These are phyloP conservation scores for Globisporangium cystogenes DNA, from an alignment of 352 stramenopile genomes.

Conservation along the genomic window DNA sequence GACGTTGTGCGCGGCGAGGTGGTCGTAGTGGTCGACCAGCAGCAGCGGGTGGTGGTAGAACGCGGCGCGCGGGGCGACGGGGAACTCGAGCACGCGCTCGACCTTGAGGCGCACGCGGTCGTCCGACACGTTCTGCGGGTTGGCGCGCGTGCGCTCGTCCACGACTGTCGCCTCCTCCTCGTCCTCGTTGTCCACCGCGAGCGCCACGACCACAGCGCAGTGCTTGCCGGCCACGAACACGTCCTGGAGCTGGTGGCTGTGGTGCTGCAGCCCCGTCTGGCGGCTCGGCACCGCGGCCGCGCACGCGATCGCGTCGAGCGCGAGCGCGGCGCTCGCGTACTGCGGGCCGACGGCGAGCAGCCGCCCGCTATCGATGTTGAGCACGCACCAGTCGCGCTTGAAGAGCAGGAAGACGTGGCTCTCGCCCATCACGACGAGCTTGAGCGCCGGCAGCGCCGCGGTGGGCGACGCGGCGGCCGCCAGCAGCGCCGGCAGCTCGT, in stretches of 20 bases:
- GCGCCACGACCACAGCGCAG: conserved; percentile 37
- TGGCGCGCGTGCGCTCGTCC: conserved; percentile 11
- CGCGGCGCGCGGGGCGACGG: conserved; percentile 27
- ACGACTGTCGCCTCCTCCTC: conserved; percentile 10
- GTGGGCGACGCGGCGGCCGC: conserved; percentile 7
- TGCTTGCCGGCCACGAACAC: conserved; percentile 60
- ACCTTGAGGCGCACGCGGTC: conserved; percentile 39
- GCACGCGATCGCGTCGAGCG: conserved; percentile 28
- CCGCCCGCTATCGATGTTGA: conserved; percentile 62
- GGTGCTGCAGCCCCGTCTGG: conserved; percentile 15
- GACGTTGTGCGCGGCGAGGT: conserved; percentile 58
- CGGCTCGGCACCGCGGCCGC: conserved; percentile 36
- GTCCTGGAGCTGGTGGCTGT: conserved; percentile 30
- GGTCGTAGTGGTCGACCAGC: conserved; percentile 51
- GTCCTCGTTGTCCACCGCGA: conserved; percentile 21
- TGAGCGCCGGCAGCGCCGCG: conserved; percentile 28
- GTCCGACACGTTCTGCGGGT: conserved; percentile 31
- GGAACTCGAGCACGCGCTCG: conserved; percentile 43
- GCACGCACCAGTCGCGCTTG: conserved; percentile 58
- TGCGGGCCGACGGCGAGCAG: conserved; percentile 21
- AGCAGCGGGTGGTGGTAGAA: conserved; percentile 70
- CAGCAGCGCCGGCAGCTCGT: conserved; percentile 39
- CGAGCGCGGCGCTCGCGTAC: conserved; percentile 19
- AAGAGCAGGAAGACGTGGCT: conserved; percentile 58
- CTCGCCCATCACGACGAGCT: conserved; percentile 58